Evolutionary conservation across 2,329 filamentous ascomycete genomes (phyloP).

Genomic region (Ceratocystiopsis sp.): DNA sequence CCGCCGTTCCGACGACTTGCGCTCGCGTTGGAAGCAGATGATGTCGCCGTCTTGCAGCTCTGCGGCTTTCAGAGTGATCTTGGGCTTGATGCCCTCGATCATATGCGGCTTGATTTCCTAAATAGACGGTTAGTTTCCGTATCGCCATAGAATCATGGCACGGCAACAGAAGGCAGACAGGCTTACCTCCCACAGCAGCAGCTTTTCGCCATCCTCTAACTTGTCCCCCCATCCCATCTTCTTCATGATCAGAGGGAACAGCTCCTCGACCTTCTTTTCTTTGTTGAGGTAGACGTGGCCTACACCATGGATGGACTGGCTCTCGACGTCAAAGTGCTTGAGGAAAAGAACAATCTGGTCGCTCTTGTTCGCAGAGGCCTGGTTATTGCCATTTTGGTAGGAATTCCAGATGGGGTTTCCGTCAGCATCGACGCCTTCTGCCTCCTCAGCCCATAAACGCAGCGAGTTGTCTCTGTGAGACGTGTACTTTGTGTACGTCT

Average conservation of each 20-base stretch:
- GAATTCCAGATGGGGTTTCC: conserved; percentile 59
- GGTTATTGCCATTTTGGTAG: conserved; percentile 37
- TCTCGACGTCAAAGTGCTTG: conserved; percentile 73
- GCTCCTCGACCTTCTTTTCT: conserved; percentile 73
- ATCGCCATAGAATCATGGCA: background rate
- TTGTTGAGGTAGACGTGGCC: conserved; percentile 78
- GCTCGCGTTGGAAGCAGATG: conserved; percentile 71
- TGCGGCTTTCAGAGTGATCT: conserved; percentile 73
- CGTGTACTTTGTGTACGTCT: conserved; percentile 33
- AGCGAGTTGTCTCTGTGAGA: conserved; percentile 54
- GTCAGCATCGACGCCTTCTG: conserved; percentile 45
- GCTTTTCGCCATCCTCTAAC: conserved; percentile 42
- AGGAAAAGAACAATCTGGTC: conserved; percentile 70
- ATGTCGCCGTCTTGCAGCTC: conserved; percentile 97
- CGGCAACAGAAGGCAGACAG: background rate
- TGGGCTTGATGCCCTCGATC: conserved; percentile 88
- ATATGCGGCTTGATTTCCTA: conserved; percentile 92
- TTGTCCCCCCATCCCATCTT: conserved; percentile 78
- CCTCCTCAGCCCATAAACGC: conserved; percentile 74
- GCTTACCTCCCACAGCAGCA: conserved; percentile 53
- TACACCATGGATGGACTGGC: conserved; percentile 58
- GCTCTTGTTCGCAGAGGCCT: conserved; percentile 31
- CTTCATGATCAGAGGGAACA: conserved; percentile 59
- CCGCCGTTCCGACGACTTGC: conserved; percentile 18
- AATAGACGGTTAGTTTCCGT: background rate